These are phyloP conservation scores for Aspergillus sp. DNA, from an alignment of 2,329 filamentous ascomycete genomes.

Conservation along the genomic window DNA sequence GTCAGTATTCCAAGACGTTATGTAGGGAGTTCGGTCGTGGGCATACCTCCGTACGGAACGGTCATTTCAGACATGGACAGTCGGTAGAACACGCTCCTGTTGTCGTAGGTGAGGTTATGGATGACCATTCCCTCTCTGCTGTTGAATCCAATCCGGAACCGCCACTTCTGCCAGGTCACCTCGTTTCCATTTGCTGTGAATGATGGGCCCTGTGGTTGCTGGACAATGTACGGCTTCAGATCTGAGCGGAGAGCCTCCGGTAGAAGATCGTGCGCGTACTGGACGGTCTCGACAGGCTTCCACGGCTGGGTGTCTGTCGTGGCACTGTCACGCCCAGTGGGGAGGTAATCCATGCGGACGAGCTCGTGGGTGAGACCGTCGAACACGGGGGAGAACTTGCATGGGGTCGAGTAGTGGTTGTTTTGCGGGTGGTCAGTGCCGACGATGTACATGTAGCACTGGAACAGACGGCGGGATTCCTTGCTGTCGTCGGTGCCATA, in stretches of 20 bases:
- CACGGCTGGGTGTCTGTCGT: constrained; percentile 58
- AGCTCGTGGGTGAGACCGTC: constrained; percentile 63
- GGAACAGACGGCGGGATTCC: constrained; percentile 39
- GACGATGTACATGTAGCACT: constrained; percentile 44
- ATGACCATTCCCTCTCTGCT: constrained; percentile 66
- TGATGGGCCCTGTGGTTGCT: constrained; percentile 65
- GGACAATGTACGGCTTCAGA: constrained; percentile 63
- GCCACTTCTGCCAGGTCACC: constrained; percentile 68
- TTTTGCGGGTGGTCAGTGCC: constrained; percentile 36
- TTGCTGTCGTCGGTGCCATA: constrained; percentile 54
- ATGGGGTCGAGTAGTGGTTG: constrained; percentile 38
- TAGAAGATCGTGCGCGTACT: constrained; percentile 64
- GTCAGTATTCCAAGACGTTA: neutral
- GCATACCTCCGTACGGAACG: constrained; percentile 44
- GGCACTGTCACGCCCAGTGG: constrained; percentile 63
- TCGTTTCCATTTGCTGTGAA: constrained; percentile 59
- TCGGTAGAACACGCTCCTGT: constrained; percentile 65
- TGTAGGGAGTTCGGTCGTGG: neutral
- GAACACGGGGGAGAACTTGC: constrained; percentile 46
- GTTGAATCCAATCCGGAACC: constrained; percentile 62
- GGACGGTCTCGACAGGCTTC: constrained; percentile 52
- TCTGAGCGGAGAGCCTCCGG: constrained; percentile 64
- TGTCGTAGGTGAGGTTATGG: constrained; percentile 65
- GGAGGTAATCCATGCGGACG: constrained; percentile 67
- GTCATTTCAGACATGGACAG: constrained; percentile 69